These are phyloP conservation scores for Yarrowia deformans DNA, from an alignment of 805 yeast species.

Conservation along the genomic window DNA sequence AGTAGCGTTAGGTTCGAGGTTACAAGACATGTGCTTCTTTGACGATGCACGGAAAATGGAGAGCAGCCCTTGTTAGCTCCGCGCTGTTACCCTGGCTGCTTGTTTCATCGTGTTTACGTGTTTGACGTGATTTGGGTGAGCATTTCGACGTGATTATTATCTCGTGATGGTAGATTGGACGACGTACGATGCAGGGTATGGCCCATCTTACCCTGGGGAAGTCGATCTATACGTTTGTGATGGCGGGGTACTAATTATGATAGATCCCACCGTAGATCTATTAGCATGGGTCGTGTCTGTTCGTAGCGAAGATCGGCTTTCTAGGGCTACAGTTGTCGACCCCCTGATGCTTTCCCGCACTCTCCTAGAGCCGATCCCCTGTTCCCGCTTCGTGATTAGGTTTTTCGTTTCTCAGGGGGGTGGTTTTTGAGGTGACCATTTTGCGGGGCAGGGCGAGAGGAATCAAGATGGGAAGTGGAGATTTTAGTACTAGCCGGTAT, in stretches of 20 bases:
- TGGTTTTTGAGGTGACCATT: no score
- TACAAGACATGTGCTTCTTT: not conserved
- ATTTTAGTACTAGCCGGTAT: no score
- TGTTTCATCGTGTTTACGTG: conserved; percentile 27
- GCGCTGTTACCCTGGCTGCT: conserved; percentile 13
- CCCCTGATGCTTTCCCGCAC: conserved; percentile 38
- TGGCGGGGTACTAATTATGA: not conserved
- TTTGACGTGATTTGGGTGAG: no score
- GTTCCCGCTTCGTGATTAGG: conserved; percentile 21
- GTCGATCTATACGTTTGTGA: conserved; percentile 2
- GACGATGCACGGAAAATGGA: not conserved
- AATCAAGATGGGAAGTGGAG: no score
- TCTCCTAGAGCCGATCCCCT: conserved; percentile 29
- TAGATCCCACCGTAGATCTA: conserved; percentile 9
- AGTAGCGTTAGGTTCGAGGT: not conserved
- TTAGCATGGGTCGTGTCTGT: no score
- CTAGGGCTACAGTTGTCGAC: not conserved
- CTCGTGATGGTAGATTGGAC: not conserved
- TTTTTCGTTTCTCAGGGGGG: not conserved
- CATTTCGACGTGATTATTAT: not conserved
- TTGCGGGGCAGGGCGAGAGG: no score
- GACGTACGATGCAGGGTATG: not conserved
- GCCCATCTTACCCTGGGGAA: not conserved
- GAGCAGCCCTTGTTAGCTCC: not conserved
- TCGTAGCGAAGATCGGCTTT: not conserved